Percentiles rank a stretch among this genome's conserved stretches.
These are phyloP conservation scores for Ogataea polymorpha DNA, from an alignment of 805 yeast genomes.

Conservation along the genomic window DNA sequence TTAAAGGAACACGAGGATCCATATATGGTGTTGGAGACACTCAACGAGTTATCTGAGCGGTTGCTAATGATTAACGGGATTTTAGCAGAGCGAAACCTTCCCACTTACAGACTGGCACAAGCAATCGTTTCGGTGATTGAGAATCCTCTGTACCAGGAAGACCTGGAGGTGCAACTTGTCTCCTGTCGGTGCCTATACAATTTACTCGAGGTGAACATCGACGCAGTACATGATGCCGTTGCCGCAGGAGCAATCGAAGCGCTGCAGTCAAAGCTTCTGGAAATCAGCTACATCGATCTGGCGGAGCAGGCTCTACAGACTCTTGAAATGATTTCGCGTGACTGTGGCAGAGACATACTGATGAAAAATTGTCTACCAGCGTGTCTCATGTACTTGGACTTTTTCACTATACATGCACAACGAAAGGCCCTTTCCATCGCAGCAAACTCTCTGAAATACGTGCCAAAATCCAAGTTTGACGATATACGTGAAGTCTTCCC, in stretches of 20 bases:
- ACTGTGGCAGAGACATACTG: constrained; percentile 49
- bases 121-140: constrained; percentile 56
- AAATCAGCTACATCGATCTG: constrained; percentile 80
- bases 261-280: constrained; percentile 62
- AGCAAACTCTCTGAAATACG: constrained; percentile 60
- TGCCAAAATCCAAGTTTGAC: constrained; percentile 42
- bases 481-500: constrained; percentile 57
- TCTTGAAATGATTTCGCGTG: constrained; percentile 61
- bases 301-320: constrained; percentile 89
- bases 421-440: constrained; percentile 72
- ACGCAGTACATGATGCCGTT: constrained; percentile 60
- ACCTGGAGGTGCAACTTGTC: constrained; percentile 76
- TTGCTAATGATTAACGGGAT: constrained; percentile 63
- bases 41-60: constrained; percentile 62
- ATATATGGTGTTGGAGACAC: constrained; percentile 56
- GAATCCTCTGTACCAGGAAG: constrained; percentile 55
- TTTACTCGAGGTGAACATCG: constrained; percentile 69
- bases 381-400: constrained; percentile 74
- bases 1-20: constrained; percentile 51
- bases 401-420: constrained; percentile 86
- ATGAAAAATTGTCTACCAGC: constrained; percentile 60
- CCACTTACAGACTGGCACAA: constrained; percentile 53
- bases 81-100: constrained; percentile 60
- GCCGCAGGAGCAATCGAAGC: constrained; percentile 63
- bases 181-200: constrained; percentile 84